Evolutionary conservation across 2,329 filamentous ascomycete species (phyloP).

Genomic region (Ceratocystis diversiconidia): DNA sequence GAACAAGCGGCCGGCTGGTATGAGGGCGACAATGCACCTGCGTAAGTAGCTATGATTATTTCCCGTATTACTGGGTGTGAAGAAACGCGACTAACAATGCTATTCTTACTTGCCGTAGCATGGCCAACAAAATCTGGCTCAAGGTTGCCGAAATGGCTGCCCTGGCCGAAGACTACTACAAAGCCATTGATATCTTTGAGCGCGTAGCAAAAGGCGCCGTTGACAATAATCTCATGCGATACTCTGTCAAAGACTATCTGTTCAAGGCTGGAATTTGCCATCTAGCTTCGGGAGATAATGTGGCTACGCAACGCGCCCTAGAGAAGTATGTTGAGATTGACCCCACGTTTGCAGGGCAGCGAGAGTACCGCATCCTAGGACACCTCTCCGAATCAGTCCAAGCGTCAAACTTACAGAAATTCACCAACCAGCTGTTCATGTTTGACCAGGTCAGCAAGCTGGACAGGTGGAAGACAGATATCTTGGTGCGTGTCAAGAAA

Average conservation of each 20-base stretch:
- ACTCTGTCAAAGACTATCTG: constrained; percentile 90
- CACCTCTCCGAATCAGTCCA: constrained; percentile 67
- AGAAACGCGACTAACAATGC: neutral
- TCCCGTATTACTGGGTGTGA: no score
- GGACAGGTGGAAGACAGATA: constrained; percentile 91
- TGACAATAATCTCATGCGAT: constrained; percentile 84
- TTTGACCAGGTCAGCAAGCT: constrained; percentile 87
- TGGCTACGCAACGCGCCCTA: constrained; percentile 64
- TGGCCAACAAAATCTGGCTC: constrained; percentile 86
- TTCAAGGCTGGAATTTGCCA: constrained; percentile 90
- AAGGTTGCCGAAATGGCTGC: constrained; percentile 84
- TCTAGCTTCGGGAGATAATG: constrained; percentile 57
- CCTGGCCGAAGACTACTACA: constrained; percentile 69
- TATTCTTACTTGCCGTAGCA: constrained; percentile 30
- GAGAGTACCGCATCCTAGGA: constrained; percentile 67
- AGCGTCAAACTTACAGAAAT: constrained; percentile 64
- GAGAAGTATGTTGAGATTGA: constrained; percentile 72
- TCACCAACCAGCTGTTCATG: constrained; percentile 74
- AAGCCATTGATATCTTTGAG: constrained; percentile 70
- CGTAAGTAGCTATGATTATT: constrained; percentile 38
- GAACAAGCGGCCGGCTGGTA: constrained; percentile 81
- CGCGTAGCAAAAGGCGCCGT: constrained; percentile 65
- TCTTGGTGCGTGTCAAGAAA: constrained; percentile 71
- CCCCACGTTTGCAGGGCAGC: constrained; percentile 57
- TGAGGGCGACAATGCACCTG: constrained; percentile 69